Conservation (phyloP, 1,139 yeast genomes). For the Pichia sp. region DNA sequence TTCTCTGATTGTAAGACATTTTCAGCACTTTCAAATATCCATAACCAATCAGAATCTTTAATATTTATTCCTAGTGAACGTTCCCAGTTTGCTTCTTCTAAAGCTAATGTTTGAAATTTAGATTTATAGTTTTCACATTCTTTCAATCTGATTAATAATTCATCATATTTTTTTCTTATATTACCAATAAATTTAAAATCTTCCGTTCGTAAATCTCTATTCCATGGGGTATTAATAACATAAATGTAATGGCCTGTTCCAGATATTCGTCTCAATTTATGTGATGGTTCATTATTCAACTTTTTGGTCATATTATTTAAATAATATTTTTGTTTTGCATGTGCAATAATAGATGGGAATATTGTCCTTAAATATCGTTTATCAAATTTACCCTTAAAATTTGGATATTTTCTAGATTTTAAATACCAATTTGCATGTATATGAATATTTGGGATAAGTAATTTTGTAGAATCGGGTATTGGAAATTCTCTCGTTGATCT, state of each 20-base stretch:
- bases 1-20: constrained; percentile 5
- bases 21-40: constrained; percentile 12
- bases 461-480: constrained; percentile 3
- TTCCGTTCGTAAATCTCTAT: constrained; percentile 14
- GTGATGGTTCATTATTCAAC: constrained; percentile 16
- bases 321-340: constrained; percentile 13
- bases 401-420: not conserved
- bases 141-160: constrained; percentile 9
- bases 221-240: constrained; percentile 28
- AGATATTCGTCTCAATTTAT: constrained; percentile 18
- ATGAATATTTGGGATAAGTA: constrained; percentile 2
- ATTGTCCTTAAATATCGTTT: constrained; percentile 18
- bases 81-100: constrained; percentile 24
- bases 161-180: constrained; percentile 17
- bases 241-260: constrained; percentile 19
- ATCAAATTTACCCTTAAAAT: constrained; percentile 23
- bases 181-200: constrained; percentile 9
- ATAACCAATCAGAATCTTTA: constrained; percentile 32
- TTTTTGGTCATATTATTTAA: constrained; percentile 16
- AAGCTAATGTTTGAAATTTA: constrained; percentile 21
- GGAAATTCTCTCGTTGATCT: constrained; percentile 3
- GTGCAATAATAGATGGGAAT: constrained; percentile 19
- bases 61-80: constrained; percentile 19
- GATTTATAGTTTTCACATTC: constrained; percentile 20
- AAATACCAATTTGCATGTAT: constrained; percentile 10